These are phyloP conservation scores for Brettanomyces bruxellensis DNA, from an alignment of 805 yeast genomes.

Conservation along the genomic window DNA sequence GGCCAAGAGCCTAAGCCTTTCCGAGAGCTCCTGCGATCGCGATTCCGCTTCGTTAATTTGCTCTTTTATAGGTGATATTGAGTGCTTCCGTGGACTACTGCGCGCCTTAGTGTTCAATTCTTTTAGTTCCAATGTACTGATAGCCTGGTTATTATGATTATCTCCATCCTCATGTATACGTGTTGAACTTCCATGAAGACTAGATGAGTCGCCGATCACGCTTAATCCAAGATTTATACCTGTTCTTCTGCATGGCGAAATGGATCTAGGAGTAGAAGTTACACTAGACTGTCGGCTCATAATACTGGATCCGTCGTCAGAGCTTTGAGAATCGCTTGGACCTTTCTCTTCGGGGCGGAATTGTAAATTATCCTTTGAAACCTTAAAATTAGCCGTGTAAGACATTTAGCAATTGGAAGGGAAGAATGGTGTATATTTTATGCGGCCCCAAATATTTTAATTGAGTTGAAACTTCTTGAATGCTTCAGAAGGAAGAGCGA, in stretches of 20 bases:
- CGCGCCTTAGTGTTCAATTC: neutral
- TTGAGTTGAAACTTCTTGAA: too few relatives aligned
- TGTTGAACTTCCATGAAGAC: neutral
- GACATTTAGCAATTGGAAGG: too few relatives aligned
- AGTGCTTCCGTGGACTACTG: neutral
- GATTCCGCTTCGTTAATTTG: neutral
- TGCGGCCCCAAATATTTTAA: too few relatives aligned
- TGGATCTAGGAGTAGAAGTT: conserved; percentile 6
- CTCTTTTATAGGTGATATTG: conserved; percentile 1
- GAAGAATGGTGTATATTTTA: too few relatives aligned
- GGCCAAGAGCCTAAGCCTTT: conserved; percentile 52
- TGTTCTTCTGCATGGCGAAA: conserved; percentile 10
- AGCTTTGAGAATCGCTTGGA: neutral
- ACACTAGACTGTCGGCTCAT: neutral
- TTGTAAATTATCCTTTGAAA: too few relatives aligned
- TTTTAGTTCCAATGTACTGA: neutral
- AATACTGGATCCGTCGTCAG: neutral
- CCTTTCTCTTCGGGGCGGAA: too few relatives aligned
- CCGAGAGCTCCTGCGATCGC: conserved; percentile 32
- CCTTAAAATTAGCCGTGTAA: too few relatives aligned
- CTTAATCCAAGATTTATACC: conserved; percentile 25
- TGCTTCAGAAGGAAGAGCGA: too few relatives aligned
- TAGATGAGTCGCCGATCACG: conserved; percentile 13
- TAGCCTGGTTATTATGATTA: neutral
- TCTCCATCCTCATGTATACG: neutral